Evolutionary conservation across 2,329 filamentous ascomycete species (phyloP), one percentile per base, ranked within the genome.

Genomic region (Didymella keratinophila): DNA sequence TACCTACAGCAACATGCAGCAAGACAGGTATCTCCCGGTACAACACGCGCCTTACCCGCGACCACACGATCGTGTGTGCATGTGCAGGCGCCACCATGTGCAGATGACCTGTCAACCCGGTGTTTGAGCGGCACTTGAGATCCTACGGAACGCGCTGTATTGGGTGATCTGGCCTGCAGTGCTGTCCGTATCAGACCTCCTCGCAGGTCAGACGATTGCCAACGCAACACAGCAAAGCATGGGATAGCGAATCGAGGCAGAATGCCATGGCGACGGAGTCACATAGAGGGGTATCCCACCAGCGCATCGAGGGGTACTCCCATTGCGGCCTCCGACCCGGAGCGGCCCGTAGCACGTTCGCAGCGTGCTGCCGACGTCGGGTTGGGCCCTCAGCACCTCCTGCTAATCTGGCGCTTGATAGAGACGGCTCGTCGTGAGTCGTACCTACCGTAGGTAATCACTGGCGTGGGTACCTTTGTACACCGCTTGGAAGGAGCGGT

Each of bases 401-500:
- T n/a, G n/a, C n/a, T n/a, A n/a, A n/a, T n/a, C n/a, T n/a, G n/a
- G n/a, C n/a, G n/a, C n/a, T n/a, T n/a, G n/a, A n/a, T n/a, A n/a
- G n/a, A n/a, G 39, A 42, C 21, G 39, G 39, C 30, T 32, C 11
- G 30, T 32, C 30, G 41, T 27, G 23, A 30, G n/a, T 45, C 42
- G 8, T 20, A 27, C 20, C 23, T 45, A n/a, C 32, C 32, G 23
- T 43, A 6, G 18, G 27, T 23, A 44, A n/a, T n/a, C n/a, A n/a
- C n/a, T n/a, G n/a, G n/a, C n/a, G n/a, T n/a, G n/a, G n/a, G n/a
- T n/a, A n/a, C n/a, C n/a, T n/a, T n/a, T n/a, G n/a, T 52, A 58
- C 56, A 58, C 56, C 56, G 55, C 55, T 37, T 27, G 39, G 21
- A 53, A 58, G 56, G 32, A 53, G 56, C 56, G 56, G 56, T 58